Base-by-base conservation (phyloP, 2,329 filamentous ascomycete species). In the Sporothrix brasiliensis region DNA sequence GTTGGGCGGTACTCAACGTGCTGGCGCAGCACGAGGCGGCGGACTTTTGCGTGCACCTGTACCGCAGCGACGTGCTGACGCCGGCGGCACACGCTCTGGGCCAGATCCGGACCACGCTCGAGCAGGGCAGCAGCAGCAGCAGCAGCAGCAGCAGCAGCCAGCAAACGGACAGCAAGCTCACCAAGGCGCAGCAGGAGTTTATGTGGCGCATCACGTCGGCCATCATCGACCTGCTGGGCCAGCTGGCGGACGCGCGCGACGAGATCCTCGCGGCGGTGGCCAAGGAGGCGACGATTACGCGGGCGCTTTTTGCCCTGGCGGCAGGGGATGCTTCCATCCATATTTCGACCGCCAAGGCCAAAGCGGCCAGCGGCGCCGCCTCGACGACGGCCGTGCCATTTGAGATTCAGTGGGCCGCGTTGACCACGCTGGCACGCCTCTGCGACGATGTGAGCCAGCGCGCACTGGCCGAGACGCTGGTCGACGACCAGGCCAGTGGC, bases 21-120 rank as follows among this genome's bases (percentile, higher is more conserved):
- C 81, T 91, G 68, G 86, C 85, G 2, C 81, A 86, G 73, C 86
- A 89, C 75, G 89, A 91, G 77, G 88, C 89, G 74, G 81, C 85
- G 14, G 89, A 90, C 75, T 91, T 91, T 71, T 89, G 87, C 73
- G 80, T 91, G 24, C 88, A 91, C 74, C 77, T 91, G 70, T 90
- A 85, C 75, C 81, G 89, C 56, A 80, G 86, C 39, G 88, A 90
- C 76, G 78, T 90, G 16, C 75, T 91, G 71, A 87, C 86, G 39
- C 87, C 88, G 24, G 83, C 90, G 71, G 83, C 86, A 70, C 84
- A 85, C 76, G 87, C 87, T 16, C 79, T 83, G 67, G 82, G 82
- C 68, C 82, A 82, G 72, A 86, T 89, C 77, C 77, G 83, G n/a
- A 68, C 68, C 39, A 82, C 81, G 19, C 69, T 72, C 19, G 47